Percentiles rank a stretch among this genome's conserved stretches.
Evolutionary conservation across 352 stramenopile species (phyloP).

Genomic region (Phytophthora crassamura): DNA sequence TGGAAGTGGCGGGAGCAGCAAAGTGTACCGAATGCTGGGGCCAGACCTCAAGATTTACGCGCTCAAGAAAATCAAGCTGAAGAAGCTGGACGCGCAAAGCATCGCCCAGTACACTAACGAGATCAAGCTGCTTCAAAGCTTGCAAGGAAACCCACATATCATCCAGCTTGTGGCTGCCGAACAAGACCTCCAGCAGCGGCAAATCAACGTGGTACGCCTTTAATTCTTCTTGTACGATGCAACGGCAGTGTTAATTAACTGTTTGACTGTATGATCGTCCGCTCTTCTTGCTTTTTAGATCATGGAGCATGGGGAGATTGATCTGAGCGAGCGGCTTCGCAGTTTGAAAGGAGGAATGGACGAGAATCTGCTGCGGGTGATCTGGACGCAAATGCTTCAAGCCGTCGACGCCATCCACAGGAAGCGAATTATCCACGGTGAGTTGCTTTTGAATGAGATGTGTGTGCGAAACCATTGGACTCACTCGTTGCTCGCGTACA

Average conservation of each 20-base stretch:
- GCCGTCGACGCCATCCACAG: constrained; percentile 97
- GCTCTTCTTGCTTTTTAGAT: constrained; percentile 57
- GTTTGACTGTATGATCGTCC: not conserved
- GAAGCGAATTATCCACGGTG: constrained; percentile 94
- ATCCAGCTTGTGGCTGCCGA: constrained; percentile 96
- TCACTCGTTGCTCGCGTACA: constrained; percentile 2
- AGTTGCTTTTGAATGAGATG: not conserved
- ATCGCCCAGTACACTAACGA: constrained; percentile 98
- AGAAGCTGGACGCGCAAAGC: constrained; percentile 88
- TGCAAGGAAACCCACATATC: constrained; percentile 96
- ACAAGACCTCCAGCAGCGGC: constrained; percentile 85
- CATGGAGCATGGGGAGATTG: constrained; percentile 98
- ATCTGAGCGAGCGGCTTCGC: constrained; percentile 94
- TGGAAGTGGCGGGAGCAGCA: constrained; percentile 96
- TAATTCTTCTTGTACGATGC: not conserved
- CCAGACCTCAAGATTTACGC: constrained; percentile 95
- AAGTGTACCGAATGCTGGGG: constrained; percentile 96
- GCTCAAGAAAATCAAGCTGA: constrained; percentile 98
- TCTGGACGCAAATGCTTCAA: constrained; percentile 99
- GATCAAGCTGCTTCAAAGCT: constrained; percentile 93
- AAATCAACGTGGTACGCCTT: constrained; percentile 70
- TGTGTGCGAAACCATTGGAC: not conserved
- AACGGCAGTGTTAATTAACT: not conserved
- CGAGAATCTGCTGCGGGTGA: constrained; percentile 98
- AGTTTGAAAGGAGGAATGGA: constrained; percentile 88